These are phyloP conservation scores for Amanita rimosa DNA, from an alignment of 768 basidiomycete genomes.

Conservation along the genomic window DNA sequence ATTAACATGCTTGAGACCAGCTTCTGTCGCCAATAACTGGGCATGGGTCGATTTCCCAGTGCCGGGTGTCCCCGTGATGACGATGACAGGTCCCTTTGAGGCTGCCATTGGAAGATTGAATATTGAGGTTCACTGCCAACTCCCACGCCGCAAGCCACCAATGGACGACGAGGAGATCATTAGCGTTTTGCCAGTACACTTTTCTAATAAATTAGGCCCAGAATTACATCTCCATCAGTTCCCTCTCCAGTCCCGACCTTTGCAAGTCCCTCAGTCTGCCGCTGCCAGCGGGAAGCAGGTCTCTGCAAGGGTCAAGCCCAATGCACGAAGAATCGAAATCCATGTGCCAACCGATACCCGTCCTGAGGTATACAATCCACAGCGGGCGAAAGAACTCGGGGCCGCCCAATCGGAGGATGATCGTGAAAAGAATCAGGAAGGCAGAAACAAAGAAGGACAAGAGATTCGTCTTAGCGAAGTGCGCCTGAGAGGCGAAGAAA, in stretches of 20 bases:
- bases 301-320: constrained; percentile 58
- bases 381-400: constrained; percentile 57
- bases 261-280: constrained; percentile 72
- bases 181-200: constrained; percentile 59
- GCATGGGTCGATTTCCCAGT: constrained; percentile 95
- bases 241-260: constrained; percentile 61
- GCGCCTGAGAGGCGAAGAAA: constrained; percentile 62
- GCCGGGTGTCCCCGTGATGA: constrained; percentile 90
- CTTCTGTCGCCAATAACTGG: constrained; percentile 64
- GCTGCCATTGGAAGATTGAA: not conserved
- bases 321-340: constrained; percentile 53
- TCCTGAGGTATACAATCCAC: constrained; percentile 71
- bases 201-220: constrained; percentile 47
- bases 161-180: constrained; percentile 47
- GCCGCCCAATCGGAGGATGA: constrained; percentile 62
- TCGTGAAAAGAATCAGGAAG: constrained; percentile 63
- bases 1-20: constrained; percentile 75
- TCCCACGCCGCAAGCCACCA: not conserved
- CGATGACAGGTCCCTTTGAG: constrained; percentile 47
- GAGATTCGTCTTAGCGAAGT: constrained; percentile 60
- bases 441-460: constrained; percentile 31
- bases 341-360: constrained; percentile 78
- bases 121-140: too few relatives aligned
- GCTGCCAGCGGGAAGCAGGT: constrained; percentile 64
- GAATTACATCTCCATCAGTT: constrained; percentile 75